Percentiles rank a stretch among this genome's conserved stretches.
These are phyloP conservation scores for Clonostachys solani DNA, from an alignment of 2,329 filamentous ascomycete genomes.

Conservation along the genomic window DNA sequence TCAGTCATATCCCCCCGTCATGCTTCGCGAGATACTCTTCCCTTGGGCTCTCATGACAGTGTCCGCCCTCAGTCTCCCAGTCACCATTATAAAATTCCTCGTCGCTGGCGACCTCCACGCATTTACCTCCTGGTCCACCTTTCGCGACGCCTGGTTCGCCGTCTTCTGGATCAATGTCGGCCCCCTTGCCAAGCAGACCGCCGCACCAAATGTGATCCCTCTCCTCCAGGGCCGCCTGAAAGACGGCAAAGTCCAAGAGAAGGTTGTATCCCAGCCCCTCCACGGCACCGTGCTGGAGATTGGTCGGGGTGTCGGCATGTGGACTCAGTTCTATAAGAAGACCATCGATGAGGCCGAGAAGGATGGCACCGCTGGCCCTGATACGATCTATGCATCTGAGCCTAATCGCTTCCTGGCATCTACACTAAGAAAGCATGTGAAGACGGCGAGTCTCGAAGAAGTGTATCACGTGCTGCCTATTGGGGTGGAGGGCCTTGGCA, in stretches of 20 bases:
- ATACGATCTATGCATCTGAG: constrained; percentile 56
- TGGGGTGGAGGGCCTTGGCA: constrained; percentile 54
- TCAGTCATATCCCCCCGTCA: not conserved
- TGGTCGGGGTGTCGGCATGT: constrained; percentile 57
- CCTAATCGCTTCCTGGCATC: constrained; percentile 52
- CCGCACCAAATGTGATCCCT: constrained; percentile 41
- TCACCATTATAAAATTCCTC: constrained; percentile 40
- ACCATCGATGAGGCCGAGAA: constrained; percentile 6
- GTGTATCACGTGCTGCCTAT: constrained; percentile 59
- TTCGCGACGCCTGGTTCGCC: constrained; percentile 53
- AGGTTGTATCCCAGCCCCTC: constrained; percentile 28
- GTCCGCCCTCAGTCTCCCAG: constrained; percentile 43
- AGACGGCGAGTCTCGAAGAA: constrained; percentile 45
- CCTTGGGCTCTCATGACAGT: constrained; percentile 50
- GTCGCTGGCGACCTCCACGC: constrained; percentile 21
- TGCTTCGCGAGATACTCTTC: not conserved
- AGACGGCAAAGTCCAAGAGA: constrained; percentile 26
- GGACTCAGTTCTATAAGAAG: constrained; percentile 47
- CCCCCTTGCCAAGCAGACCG: constrained; percentile 39
- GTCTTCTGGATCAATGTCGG: constrained; percentile 55
- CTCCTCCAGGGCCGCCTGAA: constrained; percentile 46
- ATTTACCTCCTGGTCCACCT: constrained; percentile 32
- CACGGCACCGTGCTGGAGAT: constrained; percentile 55
- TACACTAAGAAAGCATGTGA: constrained; percentile 38
- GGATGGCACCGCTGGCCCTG: not conserved